Percentiles rank a stretch among this genome's conserved stretches.
Conservation (phyloP, 164 flowering plant species). For the Tetracentron sinense region DNA sequence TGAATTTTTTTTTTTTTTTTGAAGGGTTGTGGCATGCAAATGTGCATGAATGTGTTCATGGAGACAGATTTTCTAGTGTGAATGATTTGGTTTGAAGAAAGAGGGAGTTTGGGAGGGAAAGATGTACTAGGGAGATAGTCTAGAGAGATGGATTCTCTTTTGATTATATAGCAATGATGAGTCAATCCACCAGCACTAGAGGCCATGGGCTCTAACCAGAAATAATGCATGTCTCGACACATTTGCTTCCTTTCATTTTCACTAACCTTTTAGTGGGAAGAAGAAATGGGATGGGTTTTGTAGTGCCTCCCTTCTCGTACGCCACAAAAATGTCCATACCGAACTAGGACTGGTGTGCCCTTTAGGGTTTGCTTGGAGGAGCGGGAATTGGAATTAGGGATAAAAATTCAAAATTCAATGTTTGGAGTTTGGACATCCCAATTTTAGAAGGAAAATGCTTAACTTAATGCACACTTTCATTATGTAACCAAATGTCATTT, state of each 20-base stretch:
- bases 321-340: too few relatives aligned
- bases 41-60: constrained; percentile 35
- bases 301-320: too few relatives aligned
- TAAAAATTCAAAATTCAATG: too few relatives aligned
- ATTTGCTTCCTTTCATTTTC: constrained; percentile 29
- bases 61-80: constrained; percentile 62
- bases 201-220: constrained; percentile 10
- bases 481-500: too few relatives aligned
- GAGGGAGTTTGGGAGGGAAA: constrained; percentile 29
- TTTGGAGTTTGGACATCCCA: too few relatives aligned
- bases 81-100: constrained; percentile 54
- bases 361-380: too few relatives aligned
- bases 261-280: constrained; percentile 27
- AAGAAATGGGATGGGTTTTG: too few relatives aligned
- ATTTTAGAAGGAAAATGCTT: too few relatives aligned
- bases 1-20: background rate
- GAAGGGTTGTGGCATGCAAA: constrained; percentile 39
- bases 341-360: too few relatives aligned
- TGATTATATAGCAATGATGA: constrained; percentile 49
- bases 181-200: constrained; percentile 29
- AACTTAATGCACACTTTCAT: too few relatives aligned
- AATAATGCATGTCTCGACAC: constrained; percentile 7
- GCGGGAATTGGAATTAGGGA: too few relatives aligned
- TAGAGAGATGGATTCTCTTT: constrained; percentile 24
- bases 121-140: constrained; percentile 1